A percentile compares a stretch with the other conserved stretches of the same genome.
Evolutionary conservation across 108 stramenopile genomes (phyloP).

Genomic region (Skeletonema grethae): DNA sequence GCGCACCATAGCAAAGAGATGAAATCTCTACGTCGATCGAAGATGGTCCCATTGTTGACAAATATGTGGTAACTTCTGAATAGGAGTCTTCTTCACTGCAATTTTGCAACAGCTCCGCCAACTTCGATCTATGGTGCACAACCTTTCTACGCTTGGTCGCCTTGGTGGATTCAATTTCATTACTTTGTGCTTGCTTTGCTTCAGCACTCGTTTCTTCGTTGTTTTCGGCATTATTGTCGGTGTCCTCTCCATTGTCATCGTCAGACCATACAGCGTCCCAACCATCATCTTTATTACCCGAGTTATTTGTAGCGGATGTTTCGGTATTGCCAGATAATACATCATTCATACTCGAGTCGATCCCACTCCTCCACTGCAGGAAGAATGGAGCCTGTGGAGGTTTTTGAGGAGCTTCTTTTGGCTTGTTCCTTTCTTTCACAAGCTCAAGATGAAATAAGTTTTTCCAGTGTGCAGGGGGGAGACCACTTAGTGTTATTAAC

Average conservation of each 20-base stretch:
- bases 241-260: constrained; percentile 56
- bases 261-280: constrained; percentile 90
- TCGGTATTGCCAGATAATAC: constrained; percentile 1
- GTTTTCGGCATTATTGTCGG: constrained; percentile 29
- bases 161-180: constrained; percentile 28
- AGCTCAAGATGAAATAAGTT: constrained; percentile 94
- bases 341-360: constrained; percentile 41
- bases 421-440: constrained; percentile 94
- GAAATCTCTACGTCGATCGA: constrained; percentile 93
- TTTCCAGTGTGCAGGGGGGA: constrained; percentile 96
- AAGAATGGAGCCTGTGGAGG: constrained; percentile 97
- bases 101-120: constrained; percentile 68
- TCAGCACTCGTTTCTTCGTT: constrained; percentile 45
- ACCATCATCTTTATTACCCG: constrained; percentile 54
- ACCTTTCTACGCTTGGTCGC: constrained; percentile 59
- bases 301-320: constrained; percentile 7
- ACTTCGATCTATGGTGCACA: constrained; percentile 64
- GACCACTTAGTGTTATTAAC: constrained; percentile 87
- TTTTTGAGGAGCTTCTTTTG: constrained; percentile 91
- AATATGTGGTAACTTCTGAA: constrained; percentile 71
- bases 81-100: constrained; percentile 40
- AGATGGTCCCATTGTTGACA: constrained; percentile 80
- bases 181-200: constrained; percentile 7
- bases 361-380: constrained; percentile 83
- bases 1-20: constrained; percentile 80